Conservation (phyloP, 192 early-diverging fungal species). For the Paraglomus occultum region DNA sequence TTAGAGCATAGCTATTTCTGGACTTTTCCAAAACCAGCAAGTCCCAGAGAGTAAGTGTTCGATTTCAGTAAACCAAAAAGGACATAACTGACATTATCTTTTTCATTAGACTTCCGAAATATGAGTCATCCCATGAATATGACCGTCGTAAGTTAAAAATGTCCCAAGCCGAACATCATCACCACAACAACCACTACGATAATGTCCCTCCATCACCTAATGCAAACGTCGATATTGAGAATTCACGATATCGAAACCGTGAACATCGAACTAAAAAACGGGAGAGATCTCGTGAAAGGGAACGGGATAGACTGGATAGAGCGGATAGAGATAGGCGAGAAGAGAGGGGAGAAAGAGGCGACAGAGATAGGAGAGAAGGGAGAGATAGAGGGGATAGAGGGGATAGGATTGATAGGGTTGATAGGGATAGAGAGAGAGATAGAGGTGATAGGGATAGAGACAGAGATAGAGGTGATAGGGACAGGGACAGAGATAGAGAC, state of each 20-base stretch:
- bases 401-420: too few relatives aligned
- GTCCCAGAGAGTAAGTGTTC: constrained; percentile 56
- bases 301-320: neutral
- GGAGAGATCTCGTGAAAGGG: neutral
- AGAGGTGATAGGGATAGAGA: neutral
- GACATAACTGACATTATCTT: neutral
- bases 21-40: constrained; percentile 66
- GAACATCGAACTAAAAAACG: neutral
- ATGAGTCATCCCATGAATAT: constrained; percentile 78
- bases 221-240: neutral
- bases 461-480: constrained; percentile 7
- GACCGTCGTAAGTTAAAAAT: constrained; percentile 46
- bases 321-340: neutral
- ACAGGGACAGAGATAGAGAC: neutral
- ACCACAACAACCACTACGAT: neutral
- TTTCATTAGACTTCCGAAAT: constrained; percentile 57
- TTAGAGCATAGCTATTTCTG: constrained; percentile 83
- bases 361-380: neutral
- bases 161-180: neutral
- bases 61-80: neutral
- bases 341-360: neutral
- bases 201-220: neutral
- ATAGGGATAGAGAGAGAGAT: neutral
- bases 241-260: neutral
- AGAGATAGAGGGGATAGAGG: neutral